These are phyloP conservation scores for Hortiboletus flavorubellus DNA, from an alignment of 768 basidiomycete species.

Conservation along the genomic window DNA sequence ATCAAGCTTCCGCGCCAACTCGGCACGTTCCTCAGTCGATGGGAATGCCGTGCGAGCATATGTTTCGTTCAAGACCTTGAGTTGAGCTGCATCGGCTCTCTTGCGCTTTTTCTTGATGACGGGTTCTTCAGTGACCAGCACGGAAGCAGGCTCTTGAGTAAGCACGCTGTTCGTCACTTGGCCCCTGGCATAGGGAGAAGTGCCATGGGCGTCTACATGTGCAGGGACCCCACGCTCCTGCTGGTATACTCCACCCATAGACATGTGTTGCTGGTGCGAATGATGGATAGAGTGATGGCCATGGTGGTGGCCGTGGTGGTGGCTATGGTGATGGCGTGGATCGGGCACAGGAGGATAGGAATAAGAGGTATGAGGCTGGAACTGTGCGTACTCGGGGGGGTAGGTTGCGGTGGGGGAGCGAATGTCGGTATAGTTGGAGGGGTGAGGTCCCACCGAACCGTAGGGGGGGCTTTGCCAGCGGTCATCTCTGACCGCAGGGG, in stretches of 20 bases:
- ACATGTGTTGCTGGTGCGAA: constrained; percentile 23
- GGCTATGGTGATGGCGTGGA: constrained; percentile 30
- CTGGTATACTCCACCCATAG: constrained; percentile 26
- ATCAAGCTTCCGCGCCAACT: constrained; percentile 69
- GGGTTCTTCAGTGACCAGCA: constrained; percentile 54
- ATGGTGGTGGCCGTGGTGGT: constrained; percentile 25
- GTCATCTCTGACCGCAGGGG: constrained; percentile 44
- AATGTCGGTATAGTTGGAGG: constrained; percentile 42
- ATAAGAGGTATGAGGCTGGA: constrained; percentile 36
- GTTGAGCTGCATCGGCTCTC: constrained; percentile 75
- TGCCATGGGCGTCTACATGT: constrained; percentile 37
- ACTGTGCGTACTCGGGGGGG: constrained; percentile 50
- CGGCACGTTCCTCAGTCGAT: constrained; percentile 81
- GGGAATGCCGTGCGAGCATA: constrained; percentile 83
- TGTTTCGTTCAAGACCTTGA: constrained; percentile 77
- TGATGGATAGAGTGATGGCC: constrained; percentile 27
- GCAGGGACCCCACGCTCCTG: constrained; percentile 36
- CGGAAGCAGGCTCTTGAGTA: constrained; percentile 32
- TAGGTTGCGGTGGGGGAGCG: constrained; percentile 67
- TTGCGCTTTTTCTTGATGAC: constrained; percentile 85
- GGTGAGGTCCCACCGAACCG: constrained; percentile 34
- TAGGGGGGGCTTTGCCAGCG: constrained; percentile 45
- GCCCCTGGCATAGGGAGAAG: constrained; percentile 53
- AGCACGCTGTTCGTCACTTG: constrained; percentile 29
- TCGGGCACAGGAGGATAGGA: constrained; percentile 37